Conservation (phyloP, 2,329 filamentous ascomycete species). For the Rhytidhysteron rufulum region DNA sequence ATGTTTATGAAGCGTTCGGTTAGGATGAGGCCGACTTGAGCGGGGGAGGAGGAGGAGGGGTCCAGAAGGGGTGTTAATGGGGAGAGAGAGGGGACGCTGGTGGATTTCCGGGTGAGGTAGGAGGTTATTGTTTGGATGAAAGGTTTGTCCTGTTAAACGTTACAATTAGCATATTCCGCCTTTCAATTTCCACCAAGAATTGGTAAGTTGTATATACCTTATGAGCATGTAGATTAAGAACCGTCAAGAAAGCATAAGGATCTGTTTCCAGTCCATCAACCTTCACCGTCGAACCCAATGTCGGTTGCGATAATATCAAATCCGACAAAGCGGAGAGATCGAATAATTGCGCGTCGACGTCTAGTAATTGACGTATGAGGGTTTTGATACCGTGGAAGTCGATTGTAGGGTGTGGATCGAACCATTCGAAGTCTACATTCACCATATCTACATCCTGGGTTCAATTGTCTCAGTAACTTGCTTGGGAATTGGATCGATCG, state of each 20-base stretch:
- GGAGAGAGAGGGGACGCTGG: conserved; percentile 53
- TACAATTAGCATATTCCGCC: neutral
- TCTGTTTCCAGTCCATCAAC: conserved; percentile 93
- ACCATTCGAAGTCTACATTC: conserved; percentile 98
- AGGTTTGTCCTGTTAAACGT: conserved; percentile 55
- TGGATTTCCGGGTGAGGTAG: conserved; percentile 62
- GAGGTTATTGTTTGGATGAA: conserved; percentile 65
- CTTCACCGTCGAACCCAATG: conserved; percentile 92
- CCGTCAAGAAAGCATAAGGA: conserved; percentile 87
- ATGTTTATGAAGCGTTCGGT: conserved; percentile 95
- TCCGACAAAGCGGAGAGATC: conserved; percentile 84
- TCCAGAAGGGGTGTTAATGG: conserved; percentile 36
- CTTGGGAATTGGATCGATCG: conserved; percentile 2
- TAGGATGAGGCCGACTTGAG: conserved; percentile 77
- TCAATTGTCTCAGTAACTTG: conserved; percentile 10
- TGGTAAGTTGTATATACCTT: conserved; percentile 36
- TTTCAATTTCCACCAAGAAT: neutral
- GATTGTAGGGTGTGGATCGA: conserved; percentile 83
- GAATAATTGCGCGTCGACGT: conserved; percentile 79
- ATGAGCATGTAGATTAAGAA: conserved; percentile 78
- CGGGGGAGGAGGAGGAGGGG: conserved; percentile 24
- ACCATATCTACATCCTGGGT: conserved; percentile 81
- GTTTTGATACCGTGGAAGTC: conserved; percentile 95
- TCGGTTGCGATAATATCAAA: conserved; percentile 79
- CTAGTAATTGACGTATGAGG: conserved; percentile 85